Conservation (phyloP, 495 filamentous ascomycete genomes). For the Aspergillus olivimuriae region DNA sequence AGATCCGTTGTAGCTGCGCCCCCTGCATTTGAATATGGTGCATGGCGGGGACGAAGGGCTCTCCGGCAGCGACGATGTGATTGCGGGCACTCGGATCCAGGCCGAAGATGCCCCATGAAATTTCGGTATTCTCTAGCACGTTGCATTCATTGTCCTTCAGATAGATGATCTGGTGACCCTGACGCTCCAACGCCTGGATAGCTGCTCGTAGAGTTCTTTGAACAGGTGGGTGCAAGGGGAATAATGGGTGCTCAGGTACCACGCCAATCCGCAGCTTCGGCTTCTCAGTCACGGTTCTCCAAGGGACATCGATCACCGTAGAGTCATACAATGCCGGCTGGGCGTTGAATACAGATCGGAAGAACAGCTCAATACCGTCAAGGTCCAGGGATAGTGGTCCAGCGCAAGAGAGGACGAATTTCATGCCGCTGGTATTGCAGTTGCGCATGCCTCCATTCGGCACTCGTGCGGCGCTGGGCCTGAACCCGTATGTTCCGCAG, state of each 20-base stretch:
- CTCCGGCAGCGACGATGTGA: slow-evolving; percentile 11
- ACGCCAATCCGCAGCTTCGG: slow-evolving; percentile 19
- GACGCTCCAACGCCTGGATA: slow-evolving; percentile 32
- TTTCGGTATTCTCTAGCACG: slow-evolving; percentile 11
- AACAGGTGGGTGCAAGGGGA: slow-evolving; percentile 43
- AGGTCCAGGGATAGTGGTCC: slow-evolving; percentile 33
- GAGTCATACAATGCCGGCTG: slow-evolving; percentile 31
- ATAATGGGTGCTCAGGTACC: slow-evolving; percentile 17
- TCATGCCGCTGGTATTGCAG: slow-evolving; percentile 44
- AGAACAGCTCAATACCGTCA: slow-evolving; percentile 32
- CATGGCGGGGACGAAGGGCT: slow-evolving; percentile 15
- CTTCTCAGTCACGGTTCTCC: slow-evolving; percentile 33
- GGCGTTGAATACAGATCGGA: slow-evolving; percentile 22
- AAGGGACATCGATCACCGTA: slow-evolving; percentile 28
- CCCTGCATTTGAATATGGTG: slow-evolving; percentile 5
- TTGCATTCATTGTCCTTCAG: slow-evolving; percentile 10
- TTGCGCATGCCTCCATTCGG: slow-evolving; percentile 44
- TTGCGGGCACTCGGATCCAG: slow-evolving; percentile 12
- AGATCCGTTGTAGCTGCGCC: slow-evolving; percentile 1
- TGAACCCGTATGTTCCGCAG: slow-evolving; percentile 50
- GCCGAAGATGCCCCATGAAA: slow-evolving; percentile 15
- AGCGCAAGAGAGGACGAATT: slow-evolving; percentile 43
- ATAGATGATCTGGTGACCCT: slow-evolving; percentile 39
- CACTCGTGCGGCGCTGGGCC: slow-evolving; percentile 33
- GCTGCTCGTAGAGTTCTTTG: slow-evolving; percentile 39